Conservation (phyloP, 176 grass and related monocot species). For the Raddia guianensis region DNA sequence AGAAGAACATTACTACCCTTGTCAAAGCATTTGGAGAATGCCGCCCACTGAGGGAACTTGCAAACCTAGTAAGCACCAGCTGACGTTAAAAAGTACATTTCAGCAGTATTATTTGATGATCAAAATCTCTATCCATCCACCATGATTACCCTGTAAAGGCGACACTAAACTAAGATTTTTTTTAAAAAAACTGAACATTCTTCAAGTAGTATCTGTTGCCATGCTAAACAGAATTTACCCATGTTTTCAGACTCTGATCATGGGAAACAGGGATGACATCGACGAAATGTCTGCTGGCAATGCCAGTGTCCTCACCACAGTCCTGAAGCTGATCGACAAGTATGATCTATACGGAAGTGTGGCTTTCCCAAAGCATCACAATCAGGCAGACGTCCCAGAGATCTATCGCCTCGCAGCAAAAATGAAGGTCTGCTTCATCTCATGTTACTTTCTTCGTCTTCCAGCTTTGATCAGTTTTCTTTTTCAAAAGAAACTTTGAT, state of each 20-base stretch:
- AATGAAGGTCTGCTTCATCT: conserved; percentile 61
- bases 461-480: background rate
- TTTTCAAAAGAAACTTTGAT: background rate
- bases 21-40: conserved; percentile 95
- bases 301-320: conserved; percentile 78
- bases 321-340: conserved; percentile 91
- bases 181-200: conserved; percentile 12
- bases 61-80: conserved; percentile 84
- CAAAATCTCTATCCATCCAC: conserved; percentile 3
- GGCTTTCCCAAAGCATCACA: conserved; percentile 96
- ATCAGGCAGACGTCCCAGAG: conserved; percentile 89
- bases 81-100: background rate
- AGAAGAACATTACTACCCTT: conserved; percentile 97
- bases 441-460: background rate
- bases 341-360: conserved; percentile 96
- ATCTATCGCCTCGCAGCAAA: conserved; percentile 86
- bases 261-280: conserved; percentile 98
- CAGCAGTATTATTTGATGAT: background rate
- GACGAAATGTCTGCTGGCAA: conserved; percentile 85
- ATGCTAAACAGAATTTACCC: background rate
- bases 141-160: conserved; percentile 9
- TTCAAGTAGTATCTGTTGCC: background rate
- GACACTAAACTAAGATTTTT: background rate
- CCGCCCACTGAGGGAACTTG: conserved; percentile 83
- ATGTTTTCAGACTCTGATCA: conserved; percentile 71